Base-by-base conservation (phyloP, 495 filamentous ascomycete genomes). In the Lasiosphaeria ovina region DNA sequence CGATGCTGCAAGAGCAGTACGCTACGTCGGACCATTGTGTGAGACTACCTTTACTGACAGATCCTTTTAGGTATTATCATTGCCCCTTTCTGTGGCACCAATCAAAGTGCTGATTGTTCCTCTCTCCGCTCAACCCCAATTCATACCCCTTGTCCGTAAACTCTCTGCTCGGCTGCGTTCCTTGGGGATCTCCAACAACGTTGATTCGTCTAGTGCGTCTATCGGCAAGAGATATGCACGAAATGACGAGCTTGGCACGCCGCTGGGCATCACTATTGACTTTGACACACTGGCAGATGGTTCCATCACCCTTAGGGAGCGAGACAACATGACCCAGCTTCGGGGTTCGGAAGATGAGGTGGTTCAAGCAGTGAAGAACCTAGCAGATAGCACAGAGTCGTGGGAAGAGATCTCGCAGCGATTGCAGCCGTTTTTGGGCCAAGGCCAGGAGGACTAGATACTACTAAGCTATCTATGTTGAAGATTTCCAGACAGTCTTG, bases 101-200 rank as follows among this genome's bases (percentile, higher is more conserved):
- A 89, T 83, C 36, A 89, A 89, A 69, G 85, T 89, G 14, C 78
- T 89, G 54, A 77, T 90, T 47, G 87, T 87, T 35, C 86, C 87
- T 3, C 75, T 90, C 17, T 87, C 85, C 36, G 79, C 72, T 53
- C 74, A 89, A 67, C 59, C 73, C 10, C 74, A 83, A 40, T 89
- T 89, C 76, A 76, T 74, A 48, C 83, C 85, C 35, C 72, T 86
- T 35, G 73, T 83, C 45, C 74, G 77, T 45, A 69, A 69, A 14
- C 65, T 90, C 55, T 77, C 76, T 57, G 44, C 44, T 47, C 44
- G 44, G 44, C 44, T 47, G 6, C 83, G 84, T 51, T 75, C 77
- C 35, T 69, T 85, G 49, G 85, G 83, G 53, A 74, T 90, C 42
- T 82, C 83, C 32, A 83, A 83, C 50, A 81, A 51, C 49, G 3